Conservation (phyloP, 306 rosid genomes). For the Quillaja saponaria region DNA sequence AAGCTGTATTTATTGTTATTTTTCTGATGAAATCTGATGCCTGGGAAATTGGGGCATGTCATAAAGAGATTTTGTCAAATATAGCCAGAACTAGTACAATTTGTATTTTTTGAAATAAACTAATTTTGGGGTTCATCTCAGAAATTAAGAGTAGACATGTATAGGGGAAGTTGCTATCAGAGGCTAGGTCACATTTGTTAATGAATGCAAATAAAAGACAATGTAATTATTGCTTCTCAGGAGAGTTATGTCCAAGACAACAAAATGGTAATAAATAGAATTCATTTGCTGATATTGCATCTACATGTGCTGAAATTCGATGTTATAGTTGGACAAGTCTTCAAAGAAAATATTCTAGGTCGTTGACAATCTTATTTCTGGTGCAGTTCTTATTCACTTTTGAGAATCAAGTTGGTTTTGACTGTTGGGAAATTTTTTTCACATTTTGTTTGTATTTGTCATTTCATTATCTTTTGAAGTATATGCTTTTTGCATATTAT, state of each 20-base stretch:
- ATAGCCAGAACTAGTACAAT: not conserved
- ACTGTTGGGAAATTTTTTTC: too few species aligned
- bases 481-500: too few species aligned
- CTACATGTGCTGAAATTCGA: not conserved
- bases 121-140: not conserved
- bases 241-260: too few species aligned
- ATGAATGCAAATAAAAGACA: not conserved
- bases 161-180: not conserved
- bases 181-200: not conserved
- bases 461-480: too few species aligned
- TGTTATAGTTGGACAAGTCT: not conserved
- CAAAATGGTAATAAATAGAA: too few species aligned
- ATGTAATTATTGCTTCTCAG: too few species aligned
- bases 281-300: constrained; percentile 9
- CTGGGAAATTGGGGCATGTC: not conserved
- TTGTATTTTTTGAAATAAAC: constrained; percentile 5
- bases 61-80: not conserved
- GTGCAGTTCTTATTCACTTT: too few species aligned
- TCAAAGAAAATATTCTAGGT: not conserved
- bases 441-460: too few species aligned
- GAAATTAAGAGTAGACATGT: not conserved
- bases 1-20: constrained; percentile 9
- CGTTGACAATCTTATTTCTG: too few species aligned
- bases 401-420: too few species aligned
- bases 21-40: constrained; percentile 2